Evolutionary conservation across 2,329 filamentous ascomycete genomes (phyloP), one percentile per base, ranked within the genome.

Genomic region (Cladosporium oxysporum): DNA sequence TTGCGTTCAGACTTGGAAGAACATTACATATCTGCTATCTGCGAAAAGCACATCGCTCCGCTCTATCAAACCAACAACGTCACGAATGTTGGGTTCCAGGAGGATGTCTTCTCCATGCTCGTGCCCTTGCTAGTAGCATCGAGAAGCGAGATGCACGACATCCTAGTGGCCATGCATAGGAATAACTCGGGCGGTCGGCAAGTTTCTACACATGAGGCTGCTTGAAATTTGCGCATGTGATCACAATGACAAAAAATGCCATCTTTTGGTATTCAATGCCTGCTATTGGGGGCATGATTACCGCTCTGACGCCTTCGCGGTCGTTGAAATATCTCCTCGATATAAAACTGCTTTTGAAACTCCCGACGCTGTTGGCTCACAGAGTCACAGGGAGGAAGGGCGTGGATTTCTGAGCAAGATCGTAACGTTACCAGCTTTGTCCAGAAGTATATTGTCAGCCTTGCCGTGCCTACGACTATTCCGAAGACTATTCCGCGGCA

Each of bases 61-160:
- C 6, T n/a, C n/a, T 47, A 23, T 7, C 10, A n/a, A 47, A 26
- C 23, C 23, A 47, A 12, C 37, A 47, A 47, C 21, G 37, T 44
- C n/a, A 5, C 37, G 37, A 44, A n/a, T 11, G n/a, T 47, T 21
- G 41, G 8, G 8, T 47, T n/a, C 2, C 41, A 23, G 3, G 41
- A 47, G 41, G n/a, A 47, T 7, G n/a, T 12, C 41, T 23, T 47
- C 3, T 3, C 21, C n/a, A 23, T 47, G 41, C 41, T 47, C 41
- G n/a, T 21, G 41, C 41, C 41, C 41, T 47, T 11, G 41, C 41
- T 47, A 47, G n/a, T 47, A 47, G 41, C 41, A 18, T 29, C 16
- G 50, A 53, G 28, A 53, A 55, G 52, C 52, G 52, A 55, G 52
- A 55, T 55, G 28, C 52, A 55, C 29, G 28, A 55, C 52, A 31